Base-by-base conservation (phyloP, 2,329 filamentous ascomycete species). In the Pseudogymnoascus pannorum region DNA sequence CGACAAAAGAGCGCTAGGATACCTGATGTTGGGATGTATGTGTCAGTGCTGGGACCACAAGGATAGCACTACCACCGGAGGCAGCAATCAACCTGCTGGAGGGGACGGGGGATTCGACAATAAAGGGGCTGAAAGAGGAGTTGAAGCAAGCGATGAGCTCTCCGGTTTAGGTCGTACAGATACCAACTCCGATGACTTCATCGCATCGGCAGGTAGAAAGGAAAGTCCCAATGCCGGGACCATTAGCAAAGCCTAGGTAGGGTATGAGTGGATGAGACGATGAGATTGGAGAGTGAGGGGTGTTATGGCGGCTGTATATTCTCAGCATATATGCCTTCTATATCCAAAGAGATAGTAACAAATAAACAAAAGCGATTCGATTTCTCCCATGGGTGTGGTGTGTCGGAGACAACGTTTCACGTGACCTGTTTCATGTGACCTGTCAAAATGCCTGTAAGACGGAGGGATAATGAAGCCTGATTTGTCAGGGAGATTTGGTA, bases 401-500 rank as follows among this genome's bases (percentile, higher is more conserved):
- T 31, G n/a, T n/a, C n/a, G n/a, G n/a, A n/a, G n/a, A n/a, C n/a
- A 31, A 31, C 29, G 7, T 9, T 26, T 7, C 44, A 51, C 44
- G 44, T 51, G 44, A 26, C 38, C 2, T 20, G 8, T 1, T 5
- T 2, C 40, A 44, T 20, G 40, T 44, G 40, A 44, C 14, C 44
- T 29, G 44, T 29, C 44, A 54, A 12, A 20, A 54, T 4, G 31
- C 3, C 5, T 3, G 48, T 54, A 31, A 31, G 48, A 54, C 48
- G 26, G 48, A 31, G 48, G 48, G n/a, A 54, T 54, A 54, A 18
- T 31, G 44, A 54, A 12, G 26, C 44, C 44, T 54, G n/a, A 54
- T 54, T 54, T 54, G 44, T 54, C 48, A 54, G 44, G 22, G 29
- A 51, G 22, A 51, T n/a, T 16, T 51, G 44, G 22, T 51, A 51